Evolutionary conservation across 2,329 filamentous ascomycete genomes (phyloP), one percentile per base, ranked within the genome.

Genomic region (Sclerotinia minor): DNA sequence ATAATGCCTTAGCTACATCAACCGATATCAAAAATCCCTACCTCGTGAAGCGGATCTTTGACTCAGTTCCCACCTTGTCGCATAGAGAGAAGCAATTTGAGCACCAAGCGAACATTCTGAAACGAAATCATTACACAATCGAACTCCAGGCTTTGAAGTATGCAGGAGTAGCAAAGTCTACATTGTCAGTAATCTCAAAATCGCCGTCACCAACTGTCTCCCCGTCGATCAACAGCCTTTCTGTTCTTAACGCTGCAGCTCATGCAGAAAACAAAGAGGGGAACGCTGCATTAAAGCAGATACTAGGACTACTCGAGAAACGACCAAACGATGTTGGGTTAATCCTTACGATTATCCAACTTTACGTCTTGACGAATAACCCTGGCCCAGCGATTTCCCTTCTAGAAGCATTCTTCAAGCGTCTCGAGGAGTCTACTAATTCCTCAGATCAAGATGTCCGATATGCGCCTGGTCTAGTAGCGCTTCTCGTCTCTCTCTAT

Each of bases 381-480:
- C 83, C 87, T 38, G 89, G 85, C 41, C 88, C 90, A 5, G 94
- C 94, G 5, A 85, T 93, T 47, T 82, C 84, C n/a, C 82, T 92
- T 7, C 82, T 97, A 2, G 90, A 96, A 76, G 81, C 85, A 1
- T 94, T 95, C 76, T 85, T 97, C 67, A 84, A 84, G 70, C 85
- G 85, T 13, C 83, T 97, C 1, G 91, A 94, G 73, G 79, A 86
- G 59, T 87, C 86, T 3, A 82, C 78, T 7, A 80, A 81, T 0
- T 76, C 83, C 2, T 82, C 84, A 21, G 83, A 89, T 68, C 82
- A 87, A 67, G 88, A 93, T 73, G 86, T 90, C 21, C 89, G 94
- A 15, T 95, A 89, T 77, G 89, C 92, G 35, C 94, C 95, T 0
- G 94, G 94, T 2, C 82, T 99, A 1, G 85, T 98, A 38, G 92